Base-by-base conservation (phyloP, 2,329 filamentous ascomycete species). In the Fusarium temperatum region DNA sequence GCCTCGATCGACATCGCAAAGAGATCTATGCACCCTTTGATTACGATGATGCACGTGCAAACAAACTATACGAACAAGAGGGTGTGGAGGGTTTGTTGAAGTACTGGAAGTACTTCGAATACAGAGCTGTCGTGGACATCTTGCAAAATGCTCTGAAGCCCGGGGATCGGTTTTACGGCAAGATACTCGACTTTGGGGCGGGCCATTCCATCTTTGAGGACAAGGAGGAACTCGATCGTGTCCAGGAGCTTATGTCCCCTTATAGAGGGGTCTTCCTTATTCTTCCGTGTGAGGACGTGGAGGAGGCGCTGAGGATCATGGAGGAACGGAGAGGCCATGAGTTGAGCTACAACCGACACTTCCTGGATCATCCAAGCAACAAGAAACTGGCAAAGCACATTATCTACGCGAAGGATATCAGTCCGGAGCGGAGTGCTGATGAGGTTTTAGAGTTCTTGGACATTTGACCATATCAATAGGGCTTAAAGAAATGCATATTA, bases 381-480 rank as follows among this genome's bases (percentile, higher is more conserved):
- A 48, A 26, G 3, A 35, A 1, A 2, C 10, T 57, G 2, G 28
- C 54, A 3, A 57, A 28, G 5, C 17, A 14, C 0, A 47, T 5
- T 18, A 10, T 57, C 3, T 35, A 47, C 22, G 47, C 54, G 11
- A 47, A 47, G 3, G 18, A 22, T 2, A 6, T 1, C 0, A 11
- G 14, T 3, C 39, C n/a, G 3, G n/a, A 22, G 5, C 30, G 5
- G 4, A 22, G n/a, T 1, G 39, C 30, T 24, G 10, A 26, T n/a
- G 18, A 35, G 17, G 35, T 57, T 8, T 9, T 22, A 2, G 7
- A 10, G 3, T 14, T 17, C 20, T 3, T 47, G 7, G 8, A 2
- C 17, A 2, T 2, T 9, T 22, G 14, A 17, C 0, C 4, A 14
- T 20, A 6, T 20, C 2, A 0, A 26, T 20, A 18, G 8, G 13